Evolutionary conservation across 2,329 filamentous ascomycete genomes (phyloP), one percentile per base, ranked within the genome.

Genomic region (Lasiodiplodia hormozganensis): DNA sequence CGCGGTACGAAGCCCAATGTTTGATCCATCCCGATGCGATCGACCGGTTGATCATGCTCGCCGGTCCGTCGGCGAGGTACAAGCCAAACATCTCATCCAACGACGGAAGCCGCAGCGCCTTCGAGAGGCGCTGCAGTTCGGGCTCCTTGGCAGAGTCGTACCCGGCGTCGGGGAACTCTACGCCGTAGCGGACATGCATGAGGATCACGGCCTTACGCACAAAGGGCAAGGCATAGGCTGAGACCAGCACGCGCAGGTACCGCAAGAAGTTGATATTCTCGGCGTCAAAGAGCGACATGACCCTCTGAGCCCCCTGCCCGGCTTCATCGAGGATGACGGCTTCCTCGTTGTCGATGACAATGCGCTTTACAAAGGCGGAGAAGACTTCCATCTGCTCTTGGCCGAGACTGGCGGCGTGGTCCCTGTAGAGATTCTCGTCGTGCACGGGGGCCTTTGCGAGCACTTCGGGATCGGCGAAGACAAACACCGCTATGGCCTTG

Each of bases 171-270:
- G 92, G 92, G 74, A 98, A 94, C 72, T 97, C 92, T 62, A 98
- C 89, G 21, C 95, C 95, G 76, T 92, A 94, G 73, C 93, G 91
- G 70, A 96, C 90, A 77, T 98, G 90, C 71, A 98, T 87, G 47
- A 98, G 87, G 58, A 99, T 87, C 54, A 89, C 86, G 8, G 87
- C 86, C 82, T 99, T 99, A 69, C 96, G 91, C 49, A 99, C 84
- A 82, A 97, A 99, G 0, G 89, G 86, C n/a, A 97, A 85, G 4
- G 94, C 93, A 75, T 98, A 99, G 74, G 91, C 94, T 70, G 90
- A 88, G 28, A 93, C 86, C 69, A 85, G 73, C 16, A 74, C 76
- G 8, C 80, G 74, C 10, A 82, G 76, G 70, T 77, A 75, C 64
- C 74, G 75, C 23, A 79, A 71, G 66, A 79, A 78, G 25, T 75